phyloP scores from a whole-genome alignment of 208 protist species.

The Strigomonas culicis region DNA sequence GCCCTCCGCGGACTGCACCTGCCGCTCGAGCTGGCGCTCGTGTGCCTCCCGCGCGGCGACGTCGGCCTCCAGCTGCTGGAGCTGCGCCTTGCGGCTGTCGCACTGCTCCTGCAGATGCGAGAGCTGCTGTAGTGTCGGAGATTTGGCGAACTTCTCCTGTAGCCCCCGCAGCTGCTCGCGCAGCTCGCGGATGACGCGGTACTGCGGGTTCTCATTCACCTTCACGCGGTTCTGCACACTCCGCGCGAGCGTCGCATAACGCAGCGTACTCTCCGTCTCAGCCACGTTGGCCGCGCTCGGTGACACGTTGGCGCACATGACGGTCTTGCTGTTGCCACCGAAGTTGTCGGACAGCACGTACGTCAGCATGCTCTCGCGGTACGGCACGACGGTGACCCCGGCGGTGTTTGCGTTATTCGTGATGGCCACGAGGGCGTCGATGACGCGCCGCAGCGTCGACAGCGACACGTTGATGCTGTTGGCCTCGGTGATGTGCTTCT shows the following conservation, averaged over 20 bases:
- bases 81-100: conserved; percentile 15
- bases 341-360: conserved; percentile 84
- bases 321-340: conserved; percentile 72
- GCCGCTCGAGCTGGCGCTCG: conserved; percentile 16
- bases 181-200: conserved; percentile 81
- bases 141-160: conserved; percentile 34
- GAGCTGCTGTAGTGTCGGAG: conserved; percentile 21
- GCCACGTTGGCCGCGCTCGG: conserved; percentile 40
- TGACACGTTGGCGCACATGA: conserved; percentile 86
- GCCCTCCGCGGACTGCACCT: conserved; percentile 7
- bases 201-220: conserved; percentile 85
- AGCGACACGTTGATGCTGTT: conserved; percentile 81
- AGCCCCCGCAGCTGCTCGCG: conserved; percentile 42
- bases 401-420: conserved; percentile 3
- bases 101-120: conserved; percentile 22
- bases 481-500: conserved; percentile 45
- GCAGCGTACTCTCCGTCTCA: conserved; percentile 84
- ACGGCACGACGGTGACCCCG: conserved; percentile 43
- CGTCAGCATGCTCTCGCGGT: conserved; percentile 90
- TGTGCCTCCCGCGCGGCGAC: too few species aligned
- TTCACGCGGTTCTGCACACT: conserved; percentile 79
- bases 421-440: conserved; percentile 42
- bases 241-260: conserved; percentile 75
- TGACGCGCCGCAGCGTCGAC: conserved; percentile 70
- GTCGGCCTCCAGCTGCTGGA: conserved; percentile 23